Conservation (phyloP, 1,284 basidiomycete species). For the Marasmius oreades region DNA sequence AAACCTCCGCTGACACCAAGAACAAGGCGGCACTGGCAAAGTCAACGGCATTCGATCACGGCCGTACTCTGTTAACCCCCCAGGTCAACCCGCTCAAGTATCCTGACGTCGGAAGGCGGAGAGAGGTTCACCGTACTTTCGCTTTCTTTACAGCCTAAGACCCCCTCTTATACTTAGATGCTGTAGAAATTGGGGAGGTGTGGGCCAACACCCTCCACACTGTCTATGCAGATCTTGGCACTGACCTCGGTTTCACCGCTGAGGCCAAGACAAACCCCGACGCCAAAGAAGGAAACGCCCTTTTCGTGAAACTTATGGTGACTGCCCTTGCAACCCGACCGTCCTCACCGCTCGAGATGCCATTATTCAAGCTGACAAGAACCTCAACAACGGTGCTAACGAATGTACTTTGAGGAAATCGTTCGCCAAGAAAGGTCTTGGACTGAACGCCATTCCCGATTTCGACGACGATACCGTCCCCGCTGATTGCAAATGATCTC, state of each 20-base stretch:
- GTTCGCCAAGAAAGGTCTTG: conserved; percentile 49
- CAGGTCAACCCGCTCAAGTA: conserved; percentile 37
- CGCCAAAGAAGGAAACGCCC: conserved; percentile 40
- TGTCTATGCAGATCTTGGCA: conserved; percentile 44
- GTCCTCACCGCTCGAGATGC: conserved; percentile 39
- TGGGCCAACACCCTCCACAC: conserved; percentile 55
- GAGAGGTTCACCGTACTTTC: conserved; percentile 32
- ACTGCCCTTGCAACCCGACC: conserved; percentile 52
- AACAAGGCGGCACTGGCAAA: conserved; percentile 30
- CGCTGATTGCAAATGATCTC: neutral
- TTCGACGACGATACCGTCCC: conserved; percentile 3
- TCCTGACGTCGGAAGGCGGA: conserved; percentile 31
- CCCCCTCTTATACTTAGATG: neutral
- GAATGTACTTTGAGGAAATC: conserved; percentile 42
- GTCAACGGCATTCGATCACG: conserved; percentile 31
- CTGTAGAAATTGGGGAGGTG: conserved; percentile 18
- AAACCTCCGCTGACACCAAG: conserved; percentile 26
- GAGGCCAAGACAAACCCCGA: conserved; percentile 37
- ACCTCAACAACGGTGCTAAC: conserved; percentile 47
- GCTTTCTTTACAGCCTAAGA: neutral
- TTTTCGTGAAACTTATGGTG: conserved; percentile 46
- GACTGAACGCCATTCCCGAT: conserved; percentile 34
- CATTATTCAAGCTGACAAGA: conserved; percentile 51
- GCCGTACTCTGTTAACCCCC: conserved; percentile 39
- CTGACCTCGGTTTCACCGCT: conserved; percentile 36